Conservation (phyloP, 1,139 yeast genomes). For the Ogataea hybrid region DNA sequence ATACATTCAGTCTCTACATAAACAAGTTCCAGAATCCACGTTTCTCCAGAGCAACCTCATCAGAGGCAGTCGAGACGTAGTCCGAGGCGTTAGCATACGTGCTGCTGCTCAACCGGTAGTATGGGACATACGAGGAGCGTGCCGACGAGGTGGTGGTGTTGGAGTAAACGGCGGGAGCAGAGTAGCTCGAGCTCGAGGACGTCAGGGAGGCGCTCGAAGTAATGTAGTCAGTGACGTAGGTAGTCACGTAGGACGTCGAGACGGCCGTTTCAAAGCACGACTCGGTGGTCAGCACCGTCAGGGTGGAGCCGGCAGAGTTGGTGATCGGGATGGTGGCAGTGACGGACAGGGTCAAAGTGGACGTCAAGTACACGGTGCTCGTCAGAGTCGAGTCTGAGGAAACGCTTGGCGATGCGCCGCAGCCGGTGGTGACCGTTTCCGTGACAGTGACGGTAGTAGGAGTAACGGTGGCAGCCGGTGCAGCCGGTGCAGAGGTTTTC, state of each 20-base stretch:
- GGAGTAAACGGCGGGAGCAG: neutral
- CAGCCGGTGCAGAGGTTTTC: slow-evolving; percentile 12
- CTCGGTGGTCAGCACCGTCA: slow-evolving; percentile 29
- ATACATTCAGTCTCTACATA: slow-evolving; percentile 1
- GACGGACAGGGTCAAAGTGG: slow-evolving; percentile 28
- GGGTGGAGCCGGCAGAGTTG: slow-evolving; percentile 26
- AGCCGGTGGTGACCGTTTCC: slow-evolving; percentile 18
- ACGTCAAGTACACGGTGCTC: slow-evolving; percentile 19
- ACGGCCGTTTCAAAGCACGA: slow-evolving; percentile 28
- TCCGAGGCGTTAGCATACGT: slow-evolving; percentile 9
- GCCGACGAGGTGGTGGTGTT: slow-evolving; percentile 2
- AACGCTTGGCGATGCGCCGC: slow-evolving; percentile 4
- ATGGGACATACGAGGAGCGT: slow-evolving; percentile 7
- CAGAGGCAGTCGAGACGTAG: slow-evolving; percentile 13
- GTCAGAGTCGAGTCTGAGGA: slow-evolving; percentile 9
- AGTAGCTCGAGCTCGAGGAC: slow-evolving; percentile 5
- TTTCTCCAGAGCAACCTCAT: slow-evolving; percentile 9
- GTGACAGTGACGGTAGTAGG: slow-evolving; percentile 25
- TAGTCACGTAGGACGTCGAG: slow-evolving; percentile 24
- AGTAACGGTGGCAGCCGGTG: slow-evolving; percentile 19
- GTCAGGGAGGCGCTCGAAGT: slow-evolving; percentile 5
- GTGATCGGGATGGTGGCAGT: slow-evolving; percentile 32
- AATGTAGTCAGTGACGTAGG: slow-evolving; percentile 10
- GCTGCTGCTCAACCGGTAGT: slow-evolving; percentile 9
- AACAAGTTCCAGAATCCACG: slow-evolving; percentile 22